Evolutionary conservation across 306 rosid species (phyloP), one percentile per base, ranked within the genome.

Genomic region (Inga leiocalycina): DNA sequence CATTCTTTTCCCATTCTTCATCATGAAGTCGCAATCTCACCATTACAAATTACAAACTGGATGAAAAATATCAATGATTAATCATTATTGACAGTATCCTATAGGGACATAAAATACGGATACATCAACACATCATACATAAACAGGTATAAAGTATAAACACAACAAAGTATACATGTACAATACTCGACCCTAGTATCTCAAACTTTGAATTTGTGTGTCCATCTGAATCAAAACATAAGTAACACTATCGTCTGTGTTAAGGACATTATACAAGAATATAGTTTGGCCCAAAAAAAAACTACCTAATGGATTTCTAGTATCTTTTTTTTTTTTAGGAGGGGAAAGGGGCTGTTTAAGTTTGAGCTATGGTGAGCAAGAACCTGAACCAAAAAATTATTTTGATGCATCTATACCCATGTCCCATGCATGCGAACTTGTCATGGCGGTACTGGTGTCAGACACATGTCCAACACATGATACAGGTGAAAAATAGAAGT

Each of bases 51-150:
- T 57, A 79, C 62, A 56, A 56, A 56, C 11, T 54, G 78, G 77
- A 82, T 59, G 70, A 57, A 54, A 78, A 74, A 74, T 32, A 74
- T 78, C 80, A 71, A 43, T 32, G 15, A 49, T 79, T 20, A 45
- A 41, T 34, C 17, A 34, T 43, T 17, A 43, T 71, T 43, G 27
- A 79, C 72, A 76, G 67, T 61, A 45, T n/a, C 69, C 69, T 27
- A 30, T 14, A 12, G 16, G 39, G 35, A 4, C 35, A 61, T 12
- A 61, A 10, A 61, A 61, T 10, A 61, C 0, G 15, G 35, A 24
- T 17, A 61, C 35, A 5, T 24, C 68, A 61, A 61, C 16, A 61
- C 37, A 61, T 61, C 7, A 24, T 11, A 11, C 66, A 9, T 24
- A 59, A 59, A 59, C 66, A 3, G 30, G 1, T 61, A 10, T 24